phyloP scores from a whole-genome alignment of 2,329 filamentous ascomycete species.

The Bipolaris sorokiniana region DNA sequence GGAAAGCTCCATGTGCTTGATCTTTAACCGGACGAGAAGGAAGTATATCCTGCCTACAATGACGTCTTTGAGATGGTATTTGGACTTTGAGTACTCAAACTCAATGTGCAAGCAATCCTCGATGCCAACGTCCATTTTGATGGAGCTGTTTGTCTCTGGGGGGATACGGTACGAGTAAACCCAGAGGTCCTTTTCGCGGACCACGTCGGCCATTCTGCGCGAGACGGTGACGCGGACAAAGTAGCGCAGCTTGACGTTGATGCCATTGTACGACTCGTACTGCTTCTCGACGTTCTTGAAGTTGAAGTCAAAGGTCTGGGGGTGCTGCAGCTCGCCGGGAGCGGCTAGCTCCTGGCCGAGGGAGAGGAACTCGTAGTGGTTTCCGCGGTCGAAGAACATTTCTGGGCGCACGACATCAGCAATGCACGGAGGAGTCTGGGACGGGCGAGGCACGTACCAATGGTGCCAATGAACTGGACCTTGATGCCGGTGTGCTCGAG shows the following conservation, averaged over 20 bases:
- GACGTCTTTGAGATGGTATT: conserved; percentile 98
- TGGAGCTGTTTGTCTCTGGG: conserved; percentile 95
- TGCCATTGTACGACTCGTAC: conserved; percentile 99
- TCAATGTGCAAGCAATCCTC: conserved; percentile 99
- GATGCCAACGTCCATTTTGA: conserved; percentile 99
- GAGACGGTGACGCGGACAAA: conserved; percentile 97
- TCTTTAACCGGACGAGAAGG: conserved; percentile 93
- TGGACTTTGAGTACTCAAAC: conserved; percentile 99
- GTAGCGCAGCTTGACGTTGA: conserved; percentile 99
- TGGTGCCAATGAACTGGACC: conserved; percentile 98
- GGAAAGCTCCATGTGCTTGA: conserved; percentile 99
- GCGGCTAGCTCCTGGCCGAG: conserved; percentile 96
- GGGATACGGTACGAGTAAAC: conserved; percentile 98
- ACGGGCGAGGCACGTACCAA: conserved; percentile 64
- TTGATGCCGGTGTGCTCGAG: conserved; percentile 99
- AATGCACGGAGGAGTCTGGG: conserved; percentile 4
- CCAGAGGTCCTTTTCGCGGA: conserved; percentile 99
- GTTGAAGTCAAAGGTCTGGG: conserved; percentile 98
- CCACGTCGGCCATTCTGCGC: conserved; percentile 94
- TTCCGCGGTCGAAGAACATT: conserved; percentile 99
- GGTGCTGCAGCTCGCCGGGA: conserved; percentile 96
- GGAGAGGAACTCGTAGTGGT: conserved; percentile 98
- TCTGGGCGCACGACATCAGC: conserved; percentile 60
- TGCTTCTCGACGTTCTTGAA: conserved; percentile 99
- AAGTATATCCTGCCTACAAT: conserved; percentile 99